A percentile compares a stretch with the other conserved stretches of the same genome.
Conservation (phyloP, 1,284 basidiomycete species). For the Ceratobasidium sp. region DNA sequence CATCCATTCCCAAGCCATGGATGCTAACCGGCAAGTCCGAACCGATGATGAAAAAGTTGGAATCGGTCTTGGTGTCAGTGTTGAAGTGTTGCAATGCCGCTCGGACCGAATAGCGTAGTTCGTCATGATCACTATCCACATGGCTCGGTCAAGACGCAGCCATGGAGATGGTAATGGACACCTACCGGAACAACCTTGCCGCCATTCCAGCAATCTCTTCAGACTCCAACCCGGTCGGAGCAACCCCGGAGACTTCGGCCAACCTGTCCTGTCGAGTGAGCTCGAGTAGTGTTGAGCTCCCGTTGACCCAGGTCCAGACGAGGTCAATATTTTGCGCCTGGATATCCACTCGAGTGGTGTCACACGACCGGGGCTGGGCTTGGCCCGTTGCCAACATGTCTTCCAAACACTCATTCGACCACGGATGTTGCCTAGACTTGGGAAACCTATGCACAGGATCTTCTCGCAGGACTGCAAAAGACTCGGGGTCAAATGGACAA, state of each 20-base stretch:
- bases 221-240: neutral
- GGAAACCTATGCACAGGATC: neutral
- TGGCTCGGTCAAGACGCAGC: neutral
- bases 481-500: conserved; percentile 25
- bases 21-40: conserved; percentile 27
- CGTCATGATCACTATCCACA: conserved; percentile 2
- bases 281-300: conserved; percentile 21
- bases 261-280: conserved; percentile 15
- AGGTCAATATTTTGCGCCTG: conserved; percentile 14
- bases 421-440: neutral
- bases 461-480: conserved; percentile 18
- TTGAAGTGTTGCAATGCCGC: conserved; percentile 15
- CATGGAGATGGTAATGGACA: neutral
- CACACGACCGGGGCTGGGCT: neutral
- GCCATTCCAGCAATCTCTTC: conserved; percentile 12
- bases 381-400: neutral
- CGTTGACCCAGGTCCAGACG: conserved; percentile 34
- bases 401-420: conserved; percentile 14
- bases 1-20: neutral
- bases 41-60: conserved; percentile 11
- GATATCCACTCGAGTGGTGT: neutral
- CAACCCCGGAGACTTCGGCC: conserved; percentile 2
- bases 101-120: conserved; percentile 25
- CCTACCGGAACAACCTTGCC: conserved; percentile 30
- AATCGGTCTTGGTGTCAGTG: neutral